Conservation (phyloP, 495 filamentous ascomycete species). For the Lophiostoma macrostomum region DNA sequence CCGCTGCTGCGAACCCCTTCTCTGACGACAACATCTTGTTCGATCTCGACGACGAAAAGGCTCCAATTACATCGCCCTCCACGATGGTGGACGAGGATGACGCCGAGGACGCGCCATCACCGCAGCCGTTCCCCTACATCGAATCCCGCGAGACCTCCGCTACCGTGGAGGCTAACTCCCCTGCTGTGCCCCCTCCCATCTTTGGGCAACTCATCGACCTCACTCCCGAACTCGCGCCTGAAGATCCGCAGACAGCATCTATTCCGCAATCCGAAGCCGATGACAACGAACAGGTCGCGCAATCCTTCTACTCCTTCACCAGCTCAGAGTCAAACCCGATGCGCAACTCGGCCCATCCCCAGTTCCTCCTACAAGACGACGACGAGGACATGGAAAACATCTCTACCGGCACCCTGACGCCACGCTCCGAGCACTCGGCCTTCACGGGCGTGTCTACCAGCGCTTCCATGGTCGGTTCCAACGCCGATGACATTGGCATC, state of each 20-base stretch:
- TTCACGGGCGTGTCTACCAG: no score
- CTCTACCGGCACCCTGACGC: slow-evolving; percentile 32
- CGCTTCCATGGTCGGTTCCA: slow-evolving; percentile 23
- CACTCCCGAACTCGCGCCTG: slow-evolving; percentile 14
- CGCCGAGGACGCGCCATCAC: slow-evolving; percentile 16
- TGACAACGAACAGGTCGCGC: slow-evolving; percentile 14
- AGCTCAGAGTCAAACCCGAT: slow-evolving; percentile 1
- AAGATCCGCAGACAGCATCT: slow-evolving; percentile 15
- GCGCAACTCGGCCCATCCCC: neutral
- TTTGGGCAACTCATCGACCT: slow-evolving; percentile 21
- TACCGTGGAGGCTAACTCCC: slow-evolving; percentile 16
- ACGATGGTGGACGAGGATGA: no score
- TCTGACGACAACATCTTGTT: slow-evolving; percentile 47
- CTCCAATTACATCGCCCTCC: no score
- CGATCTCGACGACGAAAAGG: slow-evolving; percentile 27
- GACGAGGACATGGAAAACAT: slow-evolving; percentile 18
- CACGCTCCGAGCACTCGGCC: slow-evolving; percentile 26
- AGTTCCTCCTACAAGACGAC: neutral
- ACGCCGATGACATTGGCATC: slow-evolving; percentile 30
- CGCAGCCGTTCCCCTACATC: slow-evolving; percentile 11
- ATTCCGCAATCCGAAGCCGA: slow-evolving; percentile 19
- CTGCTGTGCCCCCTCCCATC: neutral
- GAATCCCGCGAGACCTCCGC: slow-evolving; percentile 31
- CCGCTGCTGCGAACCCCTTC: slow-evolving; percentile 58
- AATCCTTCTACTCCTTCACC: slow-evolving; percentile 32